Base-by-base conservation (phyloP, 345 rosid species). In the Bretschneidera sinensis region DNA sequence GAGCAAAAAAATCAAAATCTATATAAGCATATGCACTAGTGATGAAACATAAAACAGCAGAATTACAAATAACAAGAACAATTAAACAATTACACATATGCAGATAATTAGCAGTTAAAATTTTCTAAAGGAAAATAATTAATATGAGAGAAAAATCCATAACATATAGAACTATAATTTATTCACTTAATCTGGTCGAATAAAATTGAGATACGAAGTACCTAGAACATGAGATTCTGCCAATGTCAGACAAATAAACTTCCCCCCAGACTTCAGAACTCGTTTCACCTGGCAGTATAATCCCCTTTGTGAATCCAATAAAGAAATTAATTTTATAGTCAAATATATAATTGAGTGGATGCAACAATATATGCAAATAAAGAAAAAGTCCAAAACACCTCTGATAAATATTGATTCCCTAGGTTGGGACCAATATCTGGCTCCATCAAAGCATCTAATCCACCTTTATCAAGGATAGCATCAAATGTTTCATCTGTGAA, bases 361-460 rank as follows among this genome's bases (percentile, higher is more conserved):
- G 21, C 11, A 48, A 45, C 16, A 66, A 48, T 20, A 17, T n/a
- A 25, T 20, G 17, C 10, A 39, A n/a, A 52, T 34, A 21, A 66
- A 43, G 34, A 25, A 21, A 6, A 45, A 66, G 24, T 34, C 52
- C 62, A 35, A 10, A 16, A 47, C 19, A 89, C 97, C 98, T 92
- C 98, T 5, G 83, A 76, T 73, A 89, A 76, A 73, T 92, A 92
- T 67, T 81, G 80, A 50, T 48, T 74, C 39, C 97, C 98, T 15
- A 89, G 79, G 66, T 77, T 83, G 2, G 84, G 65, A 21, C 98
- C 98, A 21, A 77, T 82, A 71, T 81, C 79, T 10, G 96, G 97
- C 80, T 92, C 98, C 98, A 92, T 89, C 57, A 92, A 76, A 73
- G 98, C 98, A 85, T 92, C 98, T 74, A 92, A 72, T 62, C 94